Conservation (phyloP, 2,329 filamentous ascomycete species). For the Fusarium redolens region DNA sequence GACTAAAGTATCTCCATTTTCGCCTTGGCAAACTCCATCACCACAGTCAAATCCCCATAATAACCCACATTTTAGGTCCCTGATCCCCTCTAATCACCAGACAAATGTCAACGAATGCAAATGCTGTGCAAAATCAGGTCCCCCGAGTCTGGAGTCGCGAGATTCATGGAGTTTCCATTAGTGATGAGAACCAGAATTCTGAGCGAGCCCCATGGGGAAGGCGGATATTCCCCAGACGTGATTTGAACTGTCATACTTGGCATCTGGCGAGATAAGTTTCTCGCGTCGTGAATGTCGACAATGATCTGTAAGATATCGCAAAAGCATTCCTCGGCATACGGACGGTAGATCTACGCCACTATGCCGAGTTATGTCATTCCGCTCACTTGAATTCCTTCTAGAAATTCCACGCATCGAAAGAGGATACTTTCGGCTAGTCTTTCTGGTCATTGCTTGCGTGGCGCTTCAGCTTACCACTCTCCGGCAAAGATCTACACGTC, state of each 20-base stretch:
- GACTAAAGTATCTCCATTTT: constrained; percentile 29
- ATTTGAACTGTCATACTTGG: neutral
- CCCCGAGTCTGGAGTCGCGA: neutral
- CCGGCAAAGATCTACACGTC: constrained; percentile 18
- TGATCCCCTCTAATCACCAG: constrained; percentile 26
- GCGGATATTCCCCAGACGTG: constrained; percentile 18
- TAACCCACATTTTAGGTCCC: constrained; percentile 25
- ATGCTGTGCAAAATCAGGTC: neutral
- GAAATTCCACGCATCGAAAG: neutral
- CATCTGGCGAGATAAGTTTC: neutral
- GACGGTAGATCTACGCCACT: neutral
- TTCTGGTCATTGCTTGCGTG: neutral
- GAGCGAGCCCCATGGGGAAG: constrained; percentile 20
- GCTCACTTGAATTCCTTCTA: constrained; percentile 10
- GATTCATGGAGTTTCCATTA: constrained; percentile 5
- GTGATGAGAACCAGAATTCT: constrained; percentile 21
- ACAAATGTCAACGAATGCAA: neutral
- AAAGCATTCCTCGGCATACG: neutral
- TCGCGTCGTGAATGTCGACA: neutral
- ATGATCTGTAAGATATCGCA: neutral
- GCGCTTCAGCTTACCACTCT: neutral
- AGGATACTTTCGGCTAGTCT: neutral
- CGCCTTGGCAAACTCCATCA: constrained; percentile 25
- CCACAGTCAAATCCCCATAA: constrained; percentile 16
- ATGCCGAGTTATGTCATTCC: constrained; percentile 7